Conservation (phyloP, 805 yeast species). For the Candida insectorum region DNA sequence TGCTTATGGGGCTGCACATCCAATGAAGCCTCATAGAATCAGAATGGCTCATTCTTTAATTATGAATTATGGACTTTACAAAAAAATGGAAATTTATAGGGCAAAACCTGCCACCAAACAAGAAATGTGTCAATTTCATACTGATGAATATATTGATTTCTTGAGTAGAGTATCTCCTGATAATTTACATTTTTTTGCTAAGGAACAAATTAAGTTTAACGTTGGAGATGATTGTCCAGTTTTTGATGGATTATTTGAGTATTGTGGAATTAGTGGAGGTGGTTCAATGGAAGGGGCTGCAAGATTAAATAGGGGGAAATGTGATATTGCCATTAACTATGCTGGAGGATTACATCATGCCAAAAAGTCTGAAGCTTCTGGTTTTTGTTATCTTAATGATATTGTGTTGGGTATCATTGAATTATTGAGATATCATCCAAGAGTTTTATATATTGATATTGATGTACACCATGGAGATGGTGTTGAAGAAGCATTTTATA, state of each 20-base stretch:
- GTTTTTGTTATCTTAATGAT: conserved; percentile 94
- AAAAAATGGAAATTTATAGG: conserved; percentile 94
- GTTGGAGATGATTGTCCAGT: conserved; percentile 97
- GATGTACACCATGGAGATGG: conserved; percentile 99
- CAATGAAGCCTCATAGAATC: conserved; percentile 98
- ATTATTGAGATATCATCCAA: conserved; percentile 81
- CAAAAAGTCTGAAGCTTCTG: conserved; percentile 92
- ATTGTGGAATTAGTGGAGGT: conserved; percentile 86
- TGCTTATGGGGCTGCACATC: conserved; percentile 98
- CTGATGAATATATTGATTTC: conserved; percentile 95
- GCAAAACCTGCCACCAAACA: conserved; percentile 98
- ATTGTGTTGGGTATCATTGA: conserved; percentile 88
- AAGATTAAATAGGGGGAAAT: conserved; percentile 77
- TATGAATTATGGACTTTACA: conserved; percentile 95
- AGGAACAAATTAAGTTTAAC: conserved; percentile 87
- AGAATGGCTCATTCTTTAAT: conserved; percentile 97
- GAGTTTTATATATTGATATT: conserved; percentile 90
- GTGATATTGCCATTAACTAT: conserved; percentile 94
- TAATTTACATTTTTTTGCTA: conserved; percentile 79
- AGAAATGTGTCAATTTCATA: conserved; percentile 97
- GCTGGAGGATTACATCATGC: conserved; percentile 98
- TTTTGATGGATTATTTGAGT: conserved; percentile 92
- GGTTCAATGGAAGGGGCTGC: conserved; percentile 95
- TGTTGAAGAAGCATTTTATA: conserved; percentile 94
- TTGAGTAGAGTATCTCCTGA: conserved; percentile 89